Evolutionary conservation across 2,329 filamentous ascomycete genomes (phyloP), one percentile per base, ranked within the genome.

Genomic region (Aaosphaeria pasadenensis): DNA sequence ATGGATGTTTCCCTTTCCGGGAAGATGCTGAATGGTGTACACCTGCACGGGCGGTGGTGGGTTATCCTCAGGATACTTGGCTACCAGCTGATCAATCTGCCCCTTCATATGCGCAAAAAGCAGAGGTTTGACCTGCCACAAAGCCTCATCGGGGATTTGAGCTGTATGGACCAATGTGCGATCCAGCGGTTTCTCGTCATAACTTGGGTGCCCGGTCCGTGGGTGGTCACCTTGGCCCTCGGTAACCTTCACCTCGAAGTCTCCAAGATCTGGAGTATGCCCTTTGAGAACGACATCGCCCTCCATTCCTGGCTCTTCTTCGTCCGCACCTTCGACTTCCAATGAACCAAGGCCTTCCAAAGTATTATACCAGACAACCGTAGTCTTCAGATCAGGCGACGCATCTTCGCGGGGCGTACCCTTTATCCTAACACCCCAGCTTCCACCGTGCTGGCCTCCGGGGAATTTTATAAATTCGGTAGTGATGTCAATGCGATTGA

Each of bases 401-500:
- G 70, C 87, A 66, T 87, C 87, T 5, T 85, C 81, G 42, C 88
- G 83, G 36, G 89, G 86, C 39, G 81, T 82, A 24, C 94, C 94
- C 72, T 88, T 91, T 63, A 99, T 86, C 49, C 94, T 81, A 35
- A 87, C 89, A 46, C 86, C 94, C 94, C 94, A 99, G 72, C 85
- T 95, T 48, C 94, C 94, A 49, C 91, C 91, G 69, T 95, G 81
- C 17, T 78, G 76, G 45, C 91, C 91, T 24, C 91, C 91, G 2
- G 91, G 89, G 33, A 96, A 81, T 73, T 97, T 99, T 64, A 96
- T 84, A 71, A 97, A 96, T 44, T 89, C 88, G 39, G 92, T 96
- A 6, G 88, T 95, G 53, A 99, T 81, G 72, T 97, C 91, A 56
- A 99, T 81, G 48, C 82, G 82, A 72, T 99, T 99, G 43, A 83